A percentile compares a stretch with the other conserved stretches of the same genome.
phyloP scores from a whole-genome alignment of 1,284 basidiomycete species.

The Gastroboletus turbinatus region DNA sequence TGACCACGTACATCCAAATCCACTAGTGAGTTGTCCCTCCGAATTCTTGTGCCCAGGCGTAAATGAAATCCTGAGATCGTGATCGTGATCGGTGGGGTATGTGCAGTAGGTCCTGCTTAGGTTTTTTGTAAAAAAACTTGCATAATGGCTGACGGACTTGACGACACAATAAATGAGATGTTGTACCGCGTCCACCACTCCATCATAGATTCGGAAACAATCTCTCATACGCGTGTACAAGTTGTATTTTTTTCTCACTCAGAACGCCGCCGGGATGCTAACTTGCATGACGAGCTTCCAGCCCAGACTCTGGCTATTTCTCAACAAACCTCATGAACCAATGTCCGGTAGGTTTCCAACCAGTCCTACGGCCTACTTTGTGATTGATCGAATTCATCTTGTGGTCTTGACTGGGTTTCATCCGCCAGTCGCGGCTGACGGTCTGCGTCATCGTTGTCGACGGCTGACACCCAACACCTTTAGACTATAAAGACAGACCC shows the following conservation, averaged over 20 bases:
- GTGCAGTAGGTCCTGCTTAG: not conserved
- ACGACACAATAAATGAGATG: not conserved
- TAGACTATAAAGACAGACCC: slow-evolving; percentile 10
- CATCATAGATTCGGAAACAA: not conserved
- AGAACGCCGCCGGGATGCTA: not conserved
- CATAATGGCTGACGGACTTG: not conserved
- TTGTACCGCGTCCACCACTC: not conserved
- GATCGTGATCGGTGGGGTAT: no score
- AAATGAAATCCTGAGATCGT: not conserved
- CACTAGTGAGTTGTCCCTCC: not conserved
- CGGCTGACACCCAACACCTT: slow-evolving; percentile 11
- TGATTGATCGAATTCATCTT: not conserved
- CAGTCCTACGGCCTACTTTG: not conserved
- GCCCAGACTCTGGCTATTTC: not conserved
- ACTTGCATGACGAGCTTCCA: not conserved
- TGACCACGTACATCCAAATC: not conserved
- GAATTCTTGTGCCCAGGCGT: not conserved
- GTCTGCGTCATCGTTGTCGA: slow-evolving; percentile 2
- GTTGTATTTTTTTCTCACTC: not conserved
- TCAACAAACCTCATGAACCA: not conserved
- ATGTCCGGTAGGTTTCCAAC: slow-evolving; percentile 8
- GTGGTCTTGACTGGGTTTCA: slow-evolving; percentile 1
- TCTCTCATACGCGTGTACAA: not conserved
- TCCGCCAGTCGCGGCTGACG: slow-evolving; percentile 16
- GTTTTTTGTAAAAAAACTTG: not conserved